Percentiles rank a stretch among this genome's conserved stretches.
Conservation (phyloP, 257 asterid species). For the Leonotis leonurus region DNA sequence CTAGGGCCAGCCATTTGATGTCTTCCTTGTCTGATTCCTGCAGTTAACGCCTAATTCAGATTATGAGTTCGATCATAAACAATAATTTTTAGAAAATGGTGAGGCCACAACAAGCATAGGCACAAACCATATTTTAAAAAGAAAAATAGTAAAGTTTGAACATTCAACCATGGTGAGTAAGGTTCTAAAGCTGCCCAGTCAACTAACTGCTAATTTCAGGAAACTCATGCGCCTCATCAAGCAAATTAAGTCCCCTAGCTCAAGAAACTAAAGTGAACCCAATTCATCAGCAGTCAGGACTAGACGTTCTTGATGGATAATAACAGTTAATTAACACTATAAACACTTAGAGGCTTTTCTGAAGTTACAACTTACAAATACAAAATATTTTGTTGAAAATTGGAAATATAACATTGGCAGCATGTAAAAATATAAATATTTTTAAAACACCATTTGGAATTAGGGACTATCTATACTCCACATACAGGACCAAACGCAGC, state of each 20-base stretch:
- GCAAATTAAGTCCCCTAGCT: not conserved
- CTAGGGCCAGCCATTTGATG: slow-evolving; percentile 58
- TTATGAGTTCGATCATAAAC: no score
- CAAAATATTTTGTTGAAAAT: not conserved
- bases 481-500: not conserved
- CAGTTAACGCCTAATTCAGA: not conserved
- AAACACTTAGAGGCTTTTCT: not conserved
- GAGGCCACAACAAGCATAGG: no score
- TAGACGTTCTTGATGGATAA: no score
- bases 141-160: no score
- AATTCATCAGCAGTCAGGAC: not conserved
- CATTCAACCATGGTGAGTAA: not conserved
- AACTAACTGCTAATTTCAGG: not conserved
- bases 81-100: no score
- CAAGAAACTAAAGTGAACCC: not conserved
- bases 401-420: not conserved
- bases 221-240: not conserved
- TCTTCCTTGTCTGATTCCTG: slow-evolving; percentile 19
- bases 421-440: not conserved
- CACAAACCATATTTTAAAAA: no score
- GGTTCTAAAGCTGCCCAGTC: not conserved
- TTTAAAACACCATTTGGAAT: no score
- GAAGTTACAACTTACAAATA: not conserved
- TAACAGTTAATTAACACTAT: no score
- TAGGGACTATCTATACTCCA: not conserved